Percentiles rank a stretch among this genome's conserved stretches.
phyloP scores from a whole-genome alignment of 192 early-diverging fungal species.

The Thoreauomyces humboldtii region DNA sequence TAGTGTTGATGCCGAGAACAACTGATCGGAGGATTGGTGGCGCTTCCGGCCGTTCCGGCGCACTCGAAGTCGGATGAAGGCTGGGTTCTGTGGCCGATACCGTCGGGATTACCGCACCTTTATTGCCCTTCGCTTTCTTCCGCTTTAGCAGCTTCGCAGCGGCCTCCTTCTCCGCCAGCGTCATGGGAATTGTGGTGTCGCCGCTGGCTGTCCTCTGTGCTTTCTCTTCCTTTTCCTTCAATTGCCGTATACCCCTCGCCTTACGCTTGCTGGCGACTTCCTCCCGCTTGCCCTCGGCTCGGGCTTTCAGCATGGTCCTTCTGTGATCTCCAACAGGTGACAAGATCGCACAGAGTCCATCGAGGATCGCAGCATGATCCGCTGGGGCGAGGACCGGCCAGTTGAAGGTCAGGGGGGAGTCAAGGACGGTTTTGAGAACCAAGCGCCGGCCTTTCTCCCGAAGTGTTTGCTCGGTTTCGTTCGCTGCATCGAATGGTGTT shows the following conservation, averaged over 20 bases:
- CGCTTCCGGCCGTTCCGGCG: no score
- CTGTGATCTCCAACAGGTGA: conserved; percentile 6
- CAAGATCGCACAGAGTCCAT: conserved; percentile 2
- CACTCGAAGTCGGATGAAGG: no score
- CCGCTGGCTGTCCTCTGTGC: not conserved
- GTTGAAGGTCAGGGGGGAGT: conserved; percentile 17
- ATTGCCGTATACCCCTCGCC: not conserved
- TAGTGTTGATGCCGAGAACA: not conserved
- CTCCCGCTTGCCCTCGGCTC: not conserved
- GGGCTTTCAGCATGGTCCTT: not conserved
- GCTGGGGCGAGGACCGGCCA: conserved; percentile 14
- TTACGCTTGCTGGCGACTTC: not conserved
- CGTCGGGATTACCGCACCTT: not conserved
- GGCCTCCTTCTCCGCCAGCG: conserved; percentile 24
- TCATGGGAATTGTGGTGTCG: not conserved
- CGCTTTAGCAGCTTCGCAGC: conserved; percentile 8
- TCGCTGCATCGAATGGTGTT: no score
- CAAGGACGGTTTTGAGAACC: conserved; percentile 23
- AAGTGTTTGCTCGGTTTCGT: not conserved
- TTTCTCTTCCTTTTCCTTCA: no score
- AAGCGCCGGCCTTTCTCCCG: conserved; percentile 3
- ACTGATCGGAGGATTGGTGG: no score
- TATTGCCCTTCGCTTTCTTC: not conserved
- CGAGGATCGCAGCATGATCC: conserved; percentile 10
- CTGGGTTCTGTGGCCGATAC: not conserved